Evolutionary conservation across 2,329 filamentous ascomycete species (phyloP), one percentile per base, ranked within the genome.

Genomic region (Niveomyces coronatus): DNA sequence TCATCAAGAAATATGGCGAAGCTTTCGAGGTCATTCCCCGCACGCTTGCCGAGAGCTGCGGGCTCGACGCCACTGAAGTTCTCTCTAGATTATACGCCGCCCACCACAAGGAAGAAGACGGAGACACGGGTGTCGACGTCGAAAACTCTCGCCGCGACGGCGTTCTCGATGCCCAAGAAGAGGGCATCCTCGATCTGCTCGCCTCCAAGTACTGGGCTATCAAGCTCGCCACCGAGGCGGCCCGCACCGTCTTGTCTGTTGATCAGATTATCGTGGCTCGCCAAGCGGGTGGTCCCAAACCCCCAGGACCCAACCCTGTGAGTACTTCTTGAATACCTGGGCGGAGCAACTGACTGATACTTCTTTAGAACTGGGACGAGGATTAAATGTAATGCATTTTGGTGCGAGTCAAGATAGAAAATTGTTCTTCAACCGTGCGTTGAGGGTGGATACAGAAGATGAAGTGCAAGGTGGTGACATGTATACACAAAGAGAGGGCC

Each of bases 261-360:
- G 91, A 98, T 63, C 93, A 98, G 67, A 98, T 98, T 56, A 98
- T 98, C 57, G 91, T 98, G 41, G 88, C 93, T 46, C 79, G 89
- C 65, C 91, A 96, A 67, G 91, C 93, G 33, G 91, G 91, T 56
- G 91, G 91, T 26, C 91, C 93, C 16, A 98, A 98, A 74, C 89
- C 89, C 40, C 91, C 91, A 20, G 88, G 84, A 32, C 91, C 87
- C 49, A 95, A 95, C 65, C 82, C 88, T 31, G 68, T 72, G 56
- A 54, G 68, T 38, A 24, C 20, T 5, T 8, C 23, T 17, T 18
- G n/a, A 16, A 6, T 24, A 14, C 31, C 8, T 4, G 1, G 9
- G 20, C 3, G 15, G 9, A 27, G 13, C 7, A 2, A 14, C 10
- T 31, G 20, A 19, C 33, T 41, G 23, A 41, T 10, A 34, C 9